phyloP scores from a whole-genome alignment of 1,284 basidiomycete genomes.

The Pascua sp. region DNA sequence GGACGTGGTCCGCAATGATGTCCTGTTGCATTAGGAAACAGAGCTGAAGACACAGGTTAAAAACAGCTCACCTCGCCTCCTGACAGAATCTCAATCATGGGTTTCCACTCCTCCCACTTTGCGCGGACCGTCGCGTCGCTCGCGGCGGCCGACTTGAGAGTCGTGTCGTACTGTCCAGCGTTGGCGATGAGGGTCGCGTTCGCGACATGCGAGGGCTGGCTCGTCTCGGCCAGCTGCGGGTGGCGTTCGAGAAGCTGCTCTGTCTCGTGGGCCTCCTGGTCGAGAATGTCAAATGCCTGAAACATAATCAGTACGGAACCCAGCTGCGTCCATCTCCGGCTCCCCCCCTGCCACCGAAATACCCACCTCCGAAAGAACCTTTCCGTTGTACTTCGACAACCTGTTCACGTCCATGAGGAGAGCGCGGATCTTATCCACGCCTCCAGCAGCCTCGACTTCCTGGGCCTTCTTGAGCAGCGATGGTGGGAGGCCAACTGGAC shows the following conservation, averaged over 20 bases:
- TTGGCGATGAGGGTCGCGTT: slow-evolving; percentile 69
- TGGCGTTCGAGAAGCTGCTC: slow-evolving; percentile 57
- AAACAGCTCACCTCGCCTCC: slow-evolving; percentile 61
- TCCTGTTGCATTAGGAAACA: slow-evolving; percentile 51
- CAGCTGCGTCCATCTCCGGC: no score
- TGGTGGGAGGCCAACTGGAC: slow-evolving; percentile 81
- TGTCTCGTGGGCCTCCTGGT: slow-evolving; percentile 84
- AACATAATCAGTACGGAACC: not conserved
- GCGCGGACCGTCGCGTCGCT: slow-evolving; percentile 71
- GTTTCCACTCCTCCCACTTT: slow-evolving; percentile 85
- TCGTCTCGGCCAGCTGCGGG: slow-evolving; percentile 46
- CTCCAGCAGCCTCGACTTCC: slow-evolving; percentile 75
- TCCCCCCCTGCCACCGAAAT: not conserved
- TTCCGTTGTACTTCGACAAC: slow-evolving; percentile 62
- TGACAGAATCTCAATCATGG: slow-evolving; percentile 65
- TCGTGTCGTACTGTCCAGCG: slow-evolving; percentile 64
- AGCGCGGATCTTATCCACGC: slow-evolving; percentile 65
- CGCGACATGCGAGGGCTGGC: slow-evolving; percentile 71
- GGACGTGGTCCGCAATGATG: slow-evolving; percentile 59
- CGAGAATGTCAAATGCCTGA: slow-evolving; percentile 81
- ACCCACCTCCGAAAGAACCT: slow-evolving; percentile 70
- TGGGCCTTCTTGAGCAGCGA: slow-evolving; percentile 81
- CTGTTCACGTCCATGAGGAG: slow-evolving; percentile 70
- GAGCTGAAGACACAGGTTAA: not conserved
- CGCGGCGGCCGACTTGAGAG: slow-evolving; percentile 67